Evolutionary conservation across 805 yeast species (phyloP), one percentile per base, ranked within the genome.

Genomic region (Candida khao-thaluensis): DNA sequence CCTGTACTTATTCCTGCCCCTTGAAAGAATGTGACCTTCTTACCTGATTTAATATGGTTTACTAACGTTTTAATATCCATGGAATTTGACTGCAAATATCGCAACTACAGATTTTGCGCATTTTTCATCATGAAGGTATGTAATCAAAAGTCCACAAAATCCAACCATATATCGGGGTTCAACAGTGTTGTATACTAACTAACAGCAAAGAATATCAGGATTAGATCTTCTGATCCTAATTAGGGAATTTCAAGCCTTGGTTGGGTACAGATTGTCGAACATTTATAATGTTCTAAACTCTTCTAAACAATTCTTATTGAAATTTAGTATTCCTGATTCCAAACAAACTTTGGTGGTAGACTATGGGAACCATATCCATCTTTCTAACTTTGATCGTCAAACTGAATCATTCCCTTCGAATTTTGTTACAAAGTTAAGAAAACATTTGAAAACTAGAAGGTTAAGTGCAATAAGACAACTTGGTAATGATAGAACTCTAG

Each of bases 1-100:
- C 85, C 71, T 0, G 98, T 91, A 2, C 96, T 87, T 27, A 89
- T 81, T 1, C 99, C 99, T 0, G 99, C 99, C 1, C 99, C 99
- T 7, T 81, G 82, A 64, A 84, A 75, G 52, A 85, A 80, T 0
- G 81, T 75, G 5, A 82, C 74, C 46, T 76, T 74, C 47, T 62
- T 66, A 1, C 63, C 63, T 3, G 44, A 31, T 30, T 55, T 48
- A 16, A 69, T 50, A 2, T 60, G 62, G 2, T 57, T 60, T 10
- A 53, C 62, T 23, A 69, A 40, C 2, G 69, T 68, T 24, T 46
- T 38, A 22, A 64, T 7, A 9, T 35, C 26, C 38, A 20, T 35
- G 5, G 18, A 6, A 8, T 14, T 12, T n/a, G 14, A 10, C 6
- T 14, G 27, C 21, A 12, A 5, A 14, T 34, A 4, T 17, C 22